Conservation (phyloP, 192 early-diverging fungal genomes). For the Cladochytrium replicatum region DNA sequence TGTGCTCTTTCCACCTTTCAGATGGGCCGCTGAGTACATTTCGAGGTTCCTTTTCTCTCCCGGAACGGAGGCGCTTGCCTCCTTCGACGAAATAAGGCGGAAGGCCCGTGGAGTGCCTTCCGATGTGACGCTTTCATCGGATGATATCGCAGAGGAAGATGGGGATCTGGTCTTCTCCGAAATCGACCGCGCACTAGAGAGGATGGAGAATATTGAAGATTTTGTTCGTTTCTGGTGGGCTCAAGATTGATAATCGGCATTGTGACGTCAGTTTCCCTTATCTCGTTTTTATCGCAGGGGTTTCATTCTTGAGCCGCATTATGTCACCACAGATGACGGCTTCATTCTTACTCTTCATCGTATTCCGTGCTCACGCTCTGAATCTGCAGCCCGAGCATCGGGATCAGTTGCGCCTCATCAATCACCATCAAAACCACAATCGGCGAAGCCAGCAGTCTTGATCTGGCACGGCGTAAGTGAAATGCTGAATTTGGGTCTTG, state of each 20-base stretch:
- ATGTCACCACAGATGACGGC: constrained; percentile 74
- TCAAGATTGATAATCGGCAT: neutral
- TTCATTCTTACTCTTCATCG: constrained; percentile 78
- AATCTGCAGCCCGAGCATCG: constrained; percentile 6
- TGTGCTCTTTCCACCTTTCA: constrained; percentile 48
- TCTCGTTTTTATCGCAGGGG: constrained; percentile 49
- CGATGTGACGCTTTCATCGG: constrained; percentile 1
- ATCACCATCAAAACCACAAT: constrained; percentile 7
- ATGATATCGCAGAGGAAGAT: constrained; percentile 2
- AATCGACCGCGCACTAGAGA: constrained; percentile 15
- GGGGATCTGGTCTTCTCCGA: constrained; percentile 20
- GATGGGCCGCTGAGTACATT: constrained; percentile 38
- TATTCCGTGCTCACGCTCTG: constrained; percentile 45
- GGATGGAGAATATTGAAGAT: constrained; percentile 26
- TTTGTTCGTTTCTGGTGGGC: constrained; percentile 38
- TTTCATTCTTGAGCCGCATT: constrained; percentile 75
- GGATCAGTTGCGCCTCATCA: neutral
- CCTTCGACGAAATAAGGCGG: neutral
- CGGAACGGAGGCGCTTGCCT: constrained; percentile 4
- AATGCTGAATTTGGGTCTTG: neutral
- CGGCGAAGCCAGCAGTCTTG: constrained; percentile 68
- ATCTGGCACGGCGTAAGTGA: constrained; percentile 66
- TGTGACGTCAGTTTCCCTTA: neutral
- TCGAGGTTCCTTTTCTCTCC: no score
- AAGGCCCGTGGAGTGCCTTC: constrained; percentile 2